Base-by-base conservation (phyloP, 768 basidiomycete genomes). In the Hygrophoropsis aurantiaca region DNA sequence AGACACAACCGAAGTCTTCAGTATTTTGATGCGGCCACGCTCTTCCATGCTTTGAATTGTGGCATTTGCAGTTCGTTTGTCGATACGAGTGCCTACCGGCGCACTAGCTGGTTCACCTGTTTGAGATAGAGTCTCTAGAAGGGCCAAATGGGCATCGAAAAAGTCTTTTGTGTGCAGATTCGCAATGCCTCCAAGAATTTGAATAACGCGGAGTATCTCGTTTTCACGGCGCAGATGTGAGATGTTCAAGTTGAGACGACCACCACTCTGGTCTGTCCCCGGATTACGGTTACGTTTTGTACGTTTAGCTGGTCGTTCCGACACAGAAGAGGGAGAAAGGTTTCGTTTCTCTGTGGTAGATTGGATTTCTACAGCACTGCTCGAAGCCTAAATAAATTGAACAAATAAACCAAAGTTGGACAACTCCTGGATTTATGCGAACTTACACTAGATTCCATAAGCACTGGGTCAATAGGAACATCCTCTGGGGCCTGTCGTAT, bases 171-270 rank as follows among this genome's bases (percentile, higher is more conserved):
- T 74, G 48, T 81, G 78, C 11, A 78, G 70, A 55, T 85, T 84
- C 37, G 77, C 67, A 34, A 91, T 79, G 1, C 90, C 91, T 6
- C 85, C 85, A 42, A 77, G 66, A 19, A 70, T 74, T 46, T 82
- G 75, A n/a, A 92, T 65, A 18, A 88, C 75, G 24, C 78, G 81
- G 45, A 82, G 59, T 40, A 93, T 62, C 62, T 94, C 91, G 50
- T 87, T 89, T 68, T 93, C 89, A 18, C 91, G 80, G 3, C 88
- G 81, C 34, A 90, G 69, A 47, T 85, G 77, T 13, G 90, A 88
- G 20, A 93, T 79, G 53, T 92, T 94, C 40, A 80, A 71, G 51
- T 75, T 78, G 23, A 68, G 49, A 24, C 66, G 61, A 6, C 27
- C 13, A 13, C 27, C 27, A 30, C 27, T 30, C 27, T 30, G 27